Percentiles rank a stretch among this genome's conserved stretches.
Evolutionary conservation across 1,284 basidiomycete species (phyloP).

Genomic region (Rhodotorula sp.): DNA sequence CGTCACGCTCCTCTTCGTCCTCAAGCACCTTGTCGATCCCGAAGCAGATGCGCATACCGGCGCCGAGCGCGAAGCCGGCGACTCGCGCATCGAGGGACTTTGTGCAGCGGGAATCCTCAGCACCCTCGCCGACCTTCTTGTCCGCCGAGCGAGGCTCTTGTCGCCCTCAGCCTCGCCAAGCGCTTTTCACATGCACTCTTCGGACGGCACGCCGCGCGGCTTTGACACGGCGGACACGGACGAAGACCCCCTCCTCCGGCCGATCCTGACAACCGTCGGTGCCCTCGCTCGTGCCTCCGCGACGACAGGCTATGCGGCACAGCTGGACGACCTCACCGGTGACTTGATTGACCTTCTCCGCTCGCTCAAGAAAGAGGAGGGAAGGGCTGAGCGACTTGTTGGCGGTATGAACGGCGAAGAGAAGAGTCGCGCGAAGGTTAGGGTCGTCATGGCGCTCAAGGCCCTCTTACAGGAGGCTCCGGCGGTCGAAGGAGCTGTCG

Average conservation of each 20-base stretch:
- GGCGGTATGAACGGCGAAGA: constrained; percentile 54
- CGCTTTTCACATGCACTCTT: constrained; percentile 46
- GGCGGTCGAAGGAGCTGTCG: too few species aligned
- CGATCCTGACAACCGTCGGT: not conserved
- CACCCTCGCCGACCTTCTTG: constrained; percentile 24
- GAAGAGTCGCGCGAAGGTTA: constrained; percentile 68
- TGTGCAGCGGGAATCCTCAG: constrained; percentile 1
- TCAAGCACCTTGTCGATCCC: constrained; percentile 63
- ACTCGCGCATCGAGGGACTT: constrained; percentile 12
- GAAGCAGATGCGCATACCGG: not conserved
- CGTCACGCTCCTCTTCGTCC: constrained; percentile 70
- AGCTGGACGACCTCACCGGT: constrained; percentile 2
- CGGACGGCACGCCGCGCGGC: not conserved
- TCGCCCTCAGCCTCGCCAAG: not conserved
- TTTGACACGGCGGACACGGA: not conserved
- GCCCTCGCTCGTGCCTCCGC: not conserved
- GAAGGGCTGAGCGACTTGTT: not conserved
- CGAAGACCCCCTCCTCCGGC: not conserved
- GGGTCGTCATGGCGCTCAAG: constrained; percentile 66
- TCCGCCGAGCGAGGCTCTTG: constrained; percentile 58
- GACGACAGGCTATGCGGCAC: not conserved
- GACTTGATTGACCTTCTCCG: constrained; percentile 42
- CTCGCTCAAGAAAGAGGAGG: constrained; percentile 51
- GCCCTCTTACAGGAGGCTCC: constrained; percentile 59
- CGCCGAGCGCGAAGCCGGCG: too few species aligned